These are phyloP conservation scores for Phytophthora syringae DNA, from an alignment of 352 stramenopile species.

Conservation along the genomic window DNA sequence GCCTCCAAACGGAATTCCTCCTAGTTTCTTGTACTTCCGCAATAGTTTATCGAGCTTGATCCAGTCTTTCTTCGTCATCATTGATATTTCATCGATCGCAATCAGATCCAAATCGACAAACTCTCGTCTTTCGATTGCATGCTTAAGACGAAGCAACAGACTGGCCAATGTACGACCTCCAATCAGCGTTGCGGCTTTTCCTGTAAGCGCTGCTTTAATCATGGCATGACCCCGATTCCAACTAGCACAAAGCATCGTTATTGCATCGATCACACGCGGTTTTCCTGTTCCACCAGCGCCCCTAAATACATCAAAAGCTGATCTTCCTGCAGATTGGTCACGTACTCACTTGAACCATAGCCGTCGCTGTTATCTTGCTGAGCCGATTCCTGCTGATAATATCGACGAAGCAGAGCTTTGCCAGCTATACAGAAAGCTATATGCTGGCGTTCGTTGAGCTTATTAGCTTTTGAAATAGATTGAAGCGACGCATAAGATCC, in stretches of 20 bases:
- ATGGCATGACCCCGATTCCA: neutral
- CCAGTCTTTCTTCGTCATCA: neutral
- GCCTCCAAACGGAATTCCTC: too few relatives aligned
- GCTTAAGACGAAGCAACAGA: neutral
- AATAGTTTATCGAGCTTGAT: neutral
- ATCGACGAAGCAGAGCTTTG: neutral
- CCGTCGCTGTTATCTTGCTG: neutral
- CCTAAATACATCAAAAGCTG: neutral
- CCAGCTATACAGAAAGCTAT: neutral
- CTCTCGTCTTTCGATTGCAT: neutral
- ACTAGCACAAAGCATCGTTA: neutral
- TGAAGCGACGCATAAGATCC: neutral
- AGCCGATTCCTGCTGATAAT: neutral
- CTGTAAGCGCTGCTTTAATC: neutral
- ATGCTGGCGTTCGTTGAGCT: neutral
- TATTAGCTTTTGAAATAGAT: neutral
- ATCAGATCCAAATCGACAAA: neutral
- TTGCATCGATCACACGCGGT: neutral
- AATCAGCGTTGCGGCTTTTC: neutral
- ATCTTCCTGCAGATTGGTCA: too few relatives aligned
- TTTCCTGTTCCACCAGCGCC: neutral
- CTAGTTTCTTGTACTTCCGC: neutral
- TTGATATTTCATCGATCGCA: neutral
- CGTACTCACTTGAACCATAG: neutral
- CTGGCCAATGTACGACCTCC: neutral